phyloP scores from a whole-genome alignment of 2,329 filamentous ascomycete genomes.

The Botrytis fabae region DNA sequence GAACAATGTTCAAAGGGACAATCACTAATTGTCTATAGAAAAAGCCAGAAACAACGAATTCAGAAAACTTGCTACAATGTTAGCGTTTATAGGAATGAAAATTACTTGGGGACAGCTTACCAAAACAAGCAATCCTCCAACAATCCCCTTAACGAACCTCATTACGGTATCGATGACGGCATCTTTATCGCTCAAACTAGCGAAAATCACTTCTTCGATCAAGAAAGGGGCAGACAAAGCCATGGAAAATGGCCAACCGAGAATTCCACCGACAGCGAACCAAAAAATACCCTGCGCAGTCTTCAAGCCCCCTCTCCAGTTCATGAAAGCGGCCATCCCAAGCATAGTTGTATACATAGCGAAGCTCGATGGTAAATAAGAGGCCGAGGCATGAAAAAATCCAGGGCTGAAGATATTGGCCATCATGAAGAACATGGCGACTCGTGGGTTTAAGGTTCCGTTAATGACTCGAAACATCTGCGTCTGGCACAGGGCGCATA shows the following conservation, averaged over 20 bases:
- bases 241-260: conserved; percentile 94
- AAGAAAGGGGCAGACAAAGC: conserved; percentile 81
- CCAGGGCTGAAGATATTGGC: conserved; percentile 78
- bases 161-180: conserved; percentile 59
- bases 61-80: conserved; percentile 55
- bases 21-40: conserved; percentile 80
- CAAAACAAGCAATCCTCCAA: conserved; percentile 43
- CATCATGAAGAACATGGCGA: conserved; percentile 82
- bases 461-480: conserved; percentile 77
- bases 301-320: conserved; percentile 77
- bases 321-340: conserved; percentile 85
- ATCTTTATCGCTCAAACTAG: conserved; percentile 55
- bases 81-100: conserved; percentile 29
- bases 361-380: conserved; percentile 91
- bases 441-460: conserved; percentile 73
- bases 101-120: conserved; percentile 30
- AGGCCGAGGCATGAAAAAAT: conserved; percentile 87
- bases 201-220: conserved; percentile 69
- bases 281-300: conserved; percentile 84
- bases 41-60: conserved; percentile 72
- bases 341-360: conserved; percentile 93
- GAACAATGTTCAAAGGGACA: conserved; percentile 89
- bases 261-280: conserved; percentile 80
- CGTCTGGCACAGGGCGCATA: conserved; percentile 81
- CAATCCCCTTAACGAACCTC: conserved; percentile 65